phyloP scores from a whole-genome alignment of 2,329 filamentous ascomycete genomes.

The Diaporthe sp. region DNA sequence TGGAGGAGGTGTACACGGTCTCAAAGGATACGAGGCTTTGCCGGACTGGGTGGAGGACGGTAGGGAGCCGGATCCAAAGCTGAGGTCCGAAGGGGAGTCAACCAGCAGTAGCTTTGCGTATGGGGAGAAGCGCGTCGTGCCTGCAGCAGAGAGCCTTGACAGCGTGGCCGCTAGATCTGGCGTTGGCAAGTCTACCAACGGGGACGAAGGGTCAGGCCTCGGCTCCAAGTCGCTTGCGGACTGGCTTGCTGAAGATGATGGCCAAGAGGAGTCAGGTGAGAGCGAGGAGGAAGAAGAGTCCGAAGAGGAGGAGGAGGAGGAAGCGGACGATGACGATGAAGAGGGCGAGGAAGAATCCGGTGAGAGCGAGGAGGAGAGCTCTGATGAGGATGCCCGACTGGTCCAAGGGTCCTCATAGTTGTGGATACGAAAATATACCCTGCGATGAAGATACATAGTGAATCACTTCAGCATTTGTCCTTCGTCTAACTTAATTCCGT shows the following conservation, averaged over 20 bases:
- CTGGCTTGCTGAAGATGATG: slow-evolving; percentile 84
- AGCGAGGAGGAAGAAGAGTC: slow-evolving; percentile 63
- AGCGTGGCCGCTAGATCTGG: slow-evolving; percentile 56
- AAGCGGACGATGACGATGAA: slow-evolving; percentile 63
- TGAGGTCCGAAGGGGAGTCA: slow-evolving; percentile 72
- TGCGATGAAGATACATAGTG: not conserved
- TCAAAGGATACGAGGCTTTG: slow-evolving; percentile 82
- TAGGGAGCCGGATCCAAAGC: slow-evolving; percentile 79
- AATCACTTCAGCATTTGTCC: not conserved
- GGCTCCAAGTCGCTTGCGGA: slow-evolving; percentile 88
- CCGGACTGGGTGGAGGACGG: slow-evolving; percentile 89
- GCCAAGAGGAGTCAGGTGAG: slow-evolving; percentile 67
- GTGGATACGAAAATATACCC: not conserved
- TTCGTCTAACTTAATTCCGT: too few relatives aligned
- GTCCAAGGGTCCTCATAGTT: not conserved
- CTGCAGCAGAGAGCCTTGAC: slow-evolving; percentile 75
- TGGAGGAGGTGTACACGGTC: slow-evolving; percentile 78
- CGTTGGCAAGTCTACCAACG: slow-evolving; percentile 59
- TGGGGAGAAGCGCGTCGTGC: slow-evolving; percentile 58
- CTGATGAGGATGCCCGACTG: slow-evolving; percentile 12
- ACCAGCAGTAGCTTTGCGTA: slow-evolving; percentile 50
- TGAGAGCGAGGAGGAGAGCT: slow-evolving; percentile 48
- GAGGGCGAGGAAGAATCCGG: slow-evolving; percentile 60
- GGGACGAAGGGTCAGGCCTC: slow-evolving; percentile 58
- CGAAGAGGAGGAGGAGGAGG: slow-evolving; percentile 64